These are phyloP conservation scores for Naganishia randhawae DNA, from an alignment of 768 basidiomycete species.

Conservation along the genomic window DNA sequence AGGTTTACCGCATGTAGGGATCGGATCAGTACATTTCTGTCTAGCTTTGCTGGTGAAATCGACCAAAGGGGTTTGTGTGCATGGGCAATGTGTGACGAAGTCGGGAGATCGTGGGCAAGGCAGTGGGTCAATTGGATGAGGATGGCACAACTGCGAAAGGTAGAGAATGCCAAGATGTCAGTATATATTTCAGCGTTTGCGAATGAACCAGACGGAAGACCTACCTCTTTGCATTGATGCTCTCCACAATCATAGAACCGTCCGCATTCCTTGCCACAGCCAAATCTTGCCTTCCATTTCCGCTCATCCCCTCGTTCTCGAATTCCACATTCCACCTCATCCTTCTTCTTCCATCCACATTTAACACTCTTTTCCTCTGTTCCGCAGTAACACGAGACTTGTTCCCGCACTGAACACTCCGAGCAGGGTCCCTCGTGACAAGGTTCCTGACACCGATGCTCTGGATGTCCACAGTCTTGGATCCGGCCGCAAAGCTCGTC, in stretches of 20 bases:
- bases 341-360: constrained; percentile 58
- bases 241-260: constrained; percentile 71
- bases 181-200: constrained; percentile 25
- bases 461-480: constrained; percentile 52
- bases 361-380: constrained; percentile 58
- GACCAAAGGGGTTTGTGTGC: constrained; percentile 63
- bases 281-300: constrained; percentile 65
- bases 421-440: constrained; percentile 79
- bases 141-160: constrained; percentile 61
- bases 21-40: constrained; percentile 64
- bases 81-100: constrained; percentile 70
- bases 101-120: constrained; percentile 72
- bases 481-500: constrained; percentile 60
- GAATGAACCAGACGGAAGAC: constrained; percentile 16
- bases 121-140: constrained; percentile 60
- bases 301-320: constrained; percentile 51
- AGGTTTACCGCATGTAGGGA: constrained; percentile 70
- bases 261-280: constrained; percentile 63
- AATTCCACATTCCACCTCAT: constrained; percentile 47
- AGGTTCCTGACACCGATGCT: constrained; percentile 63
- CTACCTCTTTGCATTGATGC: constrained; percentile 65
- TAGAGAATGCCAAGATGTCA: constrained; percentile 20
- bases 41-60: constrained; percentile 45
- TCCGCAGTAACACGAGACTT: constrained; percentile 75
- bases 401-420: constrained; percentile 60